Conservation (phyloP, 305 asterid species). For the Fraxinus dipetala region DNA sequence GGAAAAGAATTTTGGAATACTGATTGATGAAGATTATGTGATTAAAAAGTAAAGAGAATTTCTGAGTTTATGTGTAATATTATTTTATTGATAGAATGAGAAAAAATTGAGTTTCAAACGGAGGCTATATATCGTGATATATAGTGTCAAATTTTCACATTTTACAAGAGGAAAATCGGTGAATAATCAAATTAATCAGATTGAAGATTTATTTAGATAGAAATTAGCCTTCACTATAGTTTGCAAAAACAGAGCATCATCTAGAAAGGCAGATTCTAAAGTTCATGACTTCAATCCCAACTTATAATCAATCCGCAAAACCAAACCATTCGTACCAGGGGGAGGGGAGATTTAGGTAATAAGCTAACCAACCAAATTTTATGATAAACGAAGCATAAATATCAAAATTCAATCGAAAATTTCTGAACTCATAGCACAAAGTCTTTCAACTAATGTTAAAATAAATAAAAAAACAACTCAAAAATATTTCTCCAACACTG, state of each 20-base stretch:
- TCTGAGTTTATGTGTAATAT: too few species aligned
- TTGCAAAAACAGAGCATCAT: neutral
- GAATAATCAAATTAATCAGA: neutral
- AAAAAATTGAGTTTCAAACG: too few species aligned
- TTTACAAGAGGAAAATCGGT: neutral
- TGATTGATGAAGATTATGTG: too few species aligned
- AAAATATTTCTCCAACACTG: neutral
- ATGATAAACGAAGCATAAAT: neutral
- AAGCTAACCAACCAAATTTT: neutral
- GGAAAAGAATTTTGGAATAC: too few species aligned
- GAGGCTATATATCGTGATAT: neutral
- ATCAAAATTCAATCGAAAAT: too few species aligned
- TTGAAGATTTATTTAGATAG: too few species aligned
- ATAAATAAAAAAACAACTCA: neutral
- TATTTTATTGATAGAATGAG: too few species aligned
- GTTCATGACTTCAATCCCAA: neutral
- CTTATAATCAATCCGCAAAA: neutral
- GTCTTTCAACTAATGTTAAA: neutral
- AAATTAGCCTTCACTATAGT: neutral
- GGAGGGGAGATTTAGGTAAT: neutral
- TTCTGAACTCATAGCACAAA: neutral
- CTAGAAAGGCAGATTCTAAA: neutral
- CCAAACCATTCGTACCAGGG: neutral
- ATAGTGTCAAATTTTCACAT: neutral
- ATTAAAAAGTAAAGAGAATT: too few species aligned